Conservation (phyloP, 179 eudicot genomes). For the Monotropa hypopitys region DNA sequence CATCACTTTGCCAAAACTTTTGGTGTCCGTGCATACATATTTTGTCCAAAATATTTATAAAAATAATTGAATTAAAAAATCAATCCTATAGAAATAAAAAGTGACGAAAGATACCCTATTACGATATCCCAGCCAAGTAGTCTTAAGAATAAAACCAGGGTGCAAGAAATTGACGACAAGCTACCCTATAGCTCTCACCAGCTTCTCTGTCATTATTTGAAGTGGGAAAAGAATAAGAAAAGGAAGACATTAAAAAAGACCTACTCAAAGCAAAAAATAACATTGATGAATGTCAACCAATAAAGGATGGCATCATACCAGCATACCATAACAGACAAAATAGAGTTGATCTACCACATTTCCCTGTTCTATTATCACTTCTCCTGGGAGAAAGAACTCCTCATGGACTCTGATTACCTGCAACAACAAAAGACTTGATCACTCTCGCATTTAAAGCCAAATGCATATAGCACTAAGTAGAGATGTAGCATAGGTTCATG, state of each 20-base stretch:
- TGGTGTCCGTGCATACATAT: too few species aligned
- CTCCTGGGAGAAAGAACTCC: constrained; percentile 93
- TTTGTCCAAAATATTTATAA: too few species aligned
- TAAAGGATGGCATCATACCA: constrained; percentile 36
- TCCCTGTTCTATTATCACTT: constrained; percentile 82
- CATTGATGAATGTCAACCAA: neutral
- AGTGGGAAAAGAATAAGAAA: neutral
- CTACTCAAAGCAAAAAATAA: neutral
- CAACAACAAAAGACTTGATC: neutral
- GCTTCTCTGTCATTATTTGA: too few species aligned
- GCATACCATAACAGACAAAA: constrained; percentile 68
- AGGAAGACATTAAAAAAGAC: neutral
- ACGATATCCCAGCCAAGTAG: too few species aligned
- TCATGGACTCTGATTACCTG: constrained; percentile 76
- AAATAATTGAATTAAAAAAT: too few species aligned
- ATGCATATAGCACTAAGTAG: neutral
- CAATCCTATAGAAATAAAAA: too few species aligned
- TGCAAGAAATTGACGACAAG: too few species aligned
- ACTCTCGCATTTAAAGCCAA: neutral
- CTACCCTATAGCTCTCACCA: too few species aligned
- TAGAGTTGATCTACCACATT: constrained; percentile 90
- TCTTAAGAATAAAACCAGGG: too few species aligned
- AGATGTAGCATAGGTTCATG: neutral
- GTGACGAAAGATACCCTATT: too few species aligned
- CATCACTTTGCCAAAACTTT: too few species aligned